Base-by-base conservation (phyloP, 83 land plant genomes). In the Picea mariana region DNA sequence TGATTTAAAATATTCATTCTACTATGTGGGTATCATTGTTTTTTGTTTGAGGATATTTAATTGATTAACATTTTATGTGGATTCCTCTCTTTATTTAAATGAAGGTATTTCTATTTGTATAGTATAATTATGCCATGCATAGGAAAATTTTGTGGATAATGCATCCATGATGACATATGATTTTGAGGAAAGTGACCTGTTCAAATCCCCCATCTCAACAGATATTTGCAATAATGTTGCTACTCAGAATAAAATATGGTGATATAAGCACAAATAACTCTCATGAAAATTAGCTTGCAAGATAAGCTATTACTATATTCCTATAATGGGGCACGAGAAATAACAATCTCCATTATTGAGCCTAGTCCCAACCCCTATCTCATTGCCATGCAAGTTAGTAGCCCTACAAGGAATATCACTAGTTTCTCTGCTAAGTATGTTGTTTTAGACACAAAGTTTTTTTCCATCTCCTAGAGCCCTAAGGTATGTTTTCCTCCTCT, bases 391-490 rank as follows among this genome's bases (percentile, higher is more conserved):
- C 77, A 42, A 75, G 27, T 75, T 49, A 47, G 58, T n/a, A 42
- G 24, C 27, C 24, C 58, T 75, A 31, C 15, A 21, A 20, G 5
- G 42, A 42, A 75, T 75, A 17, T 75, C 16, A 75, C n/a, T 3
- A 47, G 21, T 75, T 75, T 23, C 23, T 75, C 59, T 5, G 1
- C 77, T 2, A 27, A 27, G 31, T 27, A 31, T 31, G 31, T 31
- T 44, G 23, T 44, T 23, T 44, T 18, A n/a, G 49, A 75, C 23
- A 7, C 49, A 6, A 47, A 75, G 21, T 17, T 24, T 21, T 5
- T 47, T 5, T 75, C 59, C 77, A 47, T 75, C 59, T 75, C 16
- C 23, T 59, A 75, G 49, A 75, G 59, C 77, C 77, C 15, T 47
- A 17, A 24, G n/a, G 59, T 55, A 3, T 55, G 3, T 13, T 75